Conservation (phyloP, 2,329 filamentous ascomycete genomes). For the Plenodomus tracheiphilus region DNA sequence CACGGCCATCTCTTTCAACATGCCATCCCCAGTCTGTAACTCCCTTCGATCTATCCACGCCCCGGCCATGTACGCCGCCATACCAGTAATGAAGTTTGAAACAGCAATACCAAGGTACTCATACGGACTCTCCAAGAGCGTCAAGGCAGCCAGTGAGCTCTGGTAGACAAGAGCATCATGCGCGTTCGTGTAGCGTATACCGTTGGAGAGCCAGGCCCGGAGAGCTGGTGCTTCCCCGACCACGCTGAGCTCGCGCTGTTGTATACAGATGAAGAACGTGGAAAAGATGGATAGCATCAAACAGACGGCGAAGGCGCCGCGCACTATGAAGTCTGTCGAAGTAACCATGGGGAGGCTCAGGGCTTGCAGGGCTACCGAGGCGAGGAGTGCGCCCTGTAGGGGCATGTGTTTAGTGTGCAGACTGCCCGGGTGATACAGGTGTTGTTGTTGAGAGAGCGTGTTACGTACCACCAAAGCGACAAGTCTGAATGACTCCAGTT, state of each 20-base stretch:
- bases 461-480: constrained; percentile 23
- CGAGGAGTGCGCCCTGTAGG: constrained; percentile 20
- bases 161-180: constrained; percentile 3
- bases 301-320: constrained; percentile 12
- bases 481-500: constrained; percentile 19
- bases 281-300: constrained; percentile 17
- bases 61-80: constrained; percentile 20
- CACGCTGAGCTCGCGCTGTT: constrained; percentile 20
- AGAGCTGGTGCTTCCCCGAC: constrained; percentile 7
- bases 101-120: constrained; percentile 21
- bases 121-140: constrained; percentile 20
- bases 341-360: constrained; percentile 15
- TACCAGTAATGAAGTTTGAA: constrained; percentile 13
- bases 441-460: too few species aligned
- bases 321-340: constrained; percentile 10
- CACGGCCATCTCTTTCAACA: constrained; percentile 1
- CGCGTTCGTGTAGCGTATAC: constrained; percentile 8
- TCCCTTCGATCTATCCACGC: constrained; percentile 6
- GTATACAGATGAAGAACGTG: constrained; percentile 22
- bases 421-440: too few species aligned
- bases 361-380: constrained; percentile 16
- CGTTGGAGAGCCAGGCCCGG: constrained; percentile 21
- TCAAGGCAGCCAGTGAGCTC: constrained; percentile 16
- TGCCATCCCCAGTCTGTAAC: constrained; percentile 2
- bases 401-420: too few species aligned